Base-by-base conservation (phyloP, 495 filamentous ascomycete species). In the Arthonia radiata region DNA sequence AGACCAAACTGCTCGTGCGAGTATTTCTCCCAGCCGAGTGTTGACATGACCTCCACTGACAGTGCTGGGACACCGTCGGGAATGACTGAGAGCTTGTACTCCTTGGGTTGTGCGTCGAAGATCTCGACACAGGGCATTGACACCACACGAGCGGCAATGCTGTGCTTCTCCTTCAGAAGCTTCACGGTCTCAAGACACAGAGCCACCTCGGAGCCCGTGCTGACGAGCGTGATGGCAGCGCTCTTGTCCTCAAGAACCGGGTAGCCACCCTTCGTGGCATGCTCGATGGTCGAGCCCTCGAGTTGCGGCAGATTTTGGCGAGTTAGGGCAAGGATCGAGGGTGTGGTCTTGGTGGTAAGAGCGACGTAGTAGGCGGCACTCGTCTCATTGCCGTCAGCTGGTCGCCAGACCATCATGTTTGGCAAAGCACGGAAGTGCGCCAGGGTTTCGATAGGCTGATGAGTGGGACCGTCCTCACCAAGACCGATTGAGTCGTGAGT, bases 361-460 rank as follows among this genome's bases (percentile, higher is more conserved):
- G 81, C 77, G 38, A 86, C 57, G 56, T 99, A 99, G 66, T 99
- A 99, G 38, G 89, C 86, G 40, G 81, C 81, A 48, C 74, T 83
- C 41, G 72, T 82, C 73, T 99, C 86, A 59, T 99, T 99, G 39
- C 86, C 86, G 45, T 99, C 86, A 32, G 86, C 86, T 32, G 86
- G 86, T 46, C 86, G 86, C 86, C 86, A 99, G 42, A 94, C 89
- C 86, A 94, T 93, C 66, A 73, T 78, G 73, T 99, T 99, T 38
- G 86, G 86, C 38, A 94, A 66, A 31, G 89, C 89, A 52, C 86
- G 86, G 79, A 94, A 94, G 56, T 99, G 86, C 34, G 86, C 75
- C 26, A 99, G 70, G n/a, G 80, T 91, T 67, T 99, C 86, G 43
- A 99, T 90, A 46, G 86, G 86, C 63, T 99, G 86, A 60, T 99